These are phyloP conservation scores for Saccharomycopsis phalli DNA, from an alignment of 1,139 yeast genomes.

Conservation along the genomic window DNA sequence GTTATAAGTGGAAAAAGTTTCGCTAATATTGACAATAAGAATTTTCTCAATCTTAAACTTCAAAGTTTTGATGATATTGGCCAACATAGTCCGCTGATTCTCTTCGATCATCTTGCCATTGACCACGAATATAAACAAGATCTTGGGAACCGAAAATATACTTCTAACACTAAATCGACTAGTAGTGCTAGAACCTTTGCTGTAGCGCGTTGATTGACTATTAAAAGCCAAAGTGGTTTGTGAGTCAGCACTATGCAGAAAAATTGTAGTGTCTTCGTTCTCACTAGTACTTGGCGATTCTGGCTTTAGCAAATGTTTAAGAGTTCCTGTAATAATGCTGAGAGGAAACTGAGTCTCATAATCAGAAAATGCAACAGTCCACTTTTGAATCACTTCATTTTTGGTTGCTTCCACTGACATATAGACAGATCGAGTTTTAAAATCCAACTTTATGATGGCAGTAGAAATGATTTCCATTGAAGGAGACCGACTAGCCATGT, in stretches of 20 bases:
- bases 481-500: constrained; percentile 8
- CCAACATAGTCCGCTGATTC: constrained; percentile 5
- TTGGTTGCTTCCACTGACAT: constrained; percentile 13
- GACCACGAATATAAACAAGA: constrained; percentile 9
- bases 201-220: neutral
- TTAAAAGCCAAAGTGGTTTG: constrained; percentile 8
- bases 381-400: constrained; percentile 19
- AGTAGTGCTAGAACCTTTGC: constrained; percentile 5
- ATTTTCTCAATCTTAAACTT: constrained; percentile 12
- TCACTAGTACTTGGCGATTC: neutral
- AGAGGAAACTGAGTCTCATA: constrained; percentile 18
- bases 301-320: neutral
- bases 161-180: constrained; percentile 4
- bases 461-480: constrained; percentile 17
- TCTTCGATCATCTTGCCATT: constrained; percentile 4
- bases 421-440: constrained; percentile 4
- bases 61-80: constrained; percentile 13
- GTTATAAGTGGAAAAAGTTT: neutral
- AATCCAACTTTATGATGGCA: constrained; percentile 16
- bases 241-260: constrained; percentile 11
- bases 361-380: constrained; percentile 20
- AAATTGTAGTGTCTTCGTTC: constrained; percentile 2
- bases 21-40: constrained; percentile 5
- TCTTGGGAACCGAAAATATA: constrained; percentile 6
- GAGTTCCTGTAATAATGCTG: constrained; percentile 15